Evolutionary conservation across 768 basidiomycete genomes (phyloP), one percentile per base, ranked within the genome.

Genomic region (Termitomyces sp.): DNA sequence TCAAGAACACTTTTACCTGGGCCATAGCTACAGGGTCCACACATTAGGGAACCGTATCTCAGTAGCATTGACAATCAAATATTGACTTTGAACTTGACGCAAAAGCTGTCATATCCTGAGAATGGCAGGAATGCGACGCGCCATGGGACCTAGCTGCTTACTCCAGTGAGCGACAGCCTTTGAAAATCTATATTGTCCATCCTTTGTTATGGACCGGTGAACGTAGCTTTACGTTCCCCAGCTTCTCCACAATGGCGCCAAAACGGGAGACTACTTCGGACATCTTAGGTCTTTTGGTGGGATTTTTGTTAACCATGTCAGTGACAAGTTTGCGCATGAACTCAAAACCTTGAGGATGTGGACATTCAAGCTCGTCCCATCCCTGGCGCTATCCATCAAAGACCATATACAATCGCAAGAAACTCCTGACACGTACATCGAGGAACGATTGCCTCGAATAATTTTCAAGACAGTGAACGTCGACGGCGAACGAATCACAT

Each of bases 401-500:
- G 15, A 5, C 31, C 8, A 32, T 15, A 7, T 32, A 32, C 9
- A 15, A 50, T 20, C 20, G 1, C 14, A 20, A 20, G 20, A 20
- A 34, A 32, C 31, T 32, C 31, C 11, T 4, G 8, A 17, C 17
- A 20, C 62, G 17, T 11, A 69, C 68, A 56, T 66, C 60, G 15
- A 65, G 53, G 40, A 68, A 69, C 11, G 57, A 3, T 17, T 48
- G 17, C 20, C 67, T 57, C 32, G 79, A 68, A 1, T 70, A 20
- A 36, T 79, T 77, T 0, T 76, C 77, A 3, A 77, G 51, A 40
- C 70, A 74, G 57, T 76, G 79, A 15, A 78, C 64, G 36, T 79
- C 78, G 0, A 68, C 72, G 0, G 73, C 62, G 42, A 78, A 79
- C 0, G 76, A 71, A 55, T 78, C 60, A 12, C 72, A 61, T n/a